Base-by-base conservation (phyloP, 495 filamentous ascomycete species). In the Halenospora varia region DNA sequence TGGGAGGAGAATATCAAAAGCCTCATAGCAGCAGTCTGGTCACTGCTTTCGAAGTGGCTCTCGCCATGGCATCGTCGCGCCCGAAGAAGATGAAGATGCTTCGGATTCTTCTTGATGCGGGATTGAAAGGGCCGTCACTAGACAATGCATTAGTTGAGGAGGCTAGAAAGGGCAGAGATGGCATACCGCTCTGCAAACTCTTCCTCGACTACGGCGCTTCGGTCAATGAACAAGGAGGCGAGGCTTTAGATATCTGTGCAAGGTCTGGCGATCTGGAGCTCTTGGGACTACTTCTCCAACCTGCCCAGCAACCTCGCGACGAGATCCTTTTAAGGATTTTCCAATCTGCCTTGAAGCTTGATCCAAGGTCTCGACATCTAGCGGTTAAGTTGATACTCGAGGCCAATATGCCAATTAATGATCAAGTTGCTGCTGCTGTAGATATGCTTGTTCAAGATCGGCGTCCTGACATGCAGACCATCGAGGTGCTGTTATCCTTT, bases 321-420 rank as follows among this genome's bases (percentile, higher is more conserved):
- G 48, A 53, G 17, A 35, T 41, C 15, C 23, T 62, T 6, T 62
- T 48, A 3, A 53, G 54, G 23, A 53, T 57, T 18, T 62, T 62
- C 45, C 18, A 53, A 42, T 57, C 60, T 44, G 20, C 60, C 26
- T 48, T 48, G 25, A 54, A 54, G 29, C 29, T 62, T n/a, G 59
- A 62, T 20, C 19, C 42, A n/a, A 46, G 19, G 42, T n/a, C 8
- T 17, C 15, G 19, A 17, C n/a, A 17, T 46, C 42, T 9, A 20
- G 42, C 13, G 17, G 17, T 46, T 8, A 17, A n/a, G 8, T 20
- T 46, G 19, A n/a, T 17, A 4, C 15, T 20, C 15, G 42, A 20
- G 8, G 42, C 19, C 15, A 46, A 17, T 20, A 20, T 35, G 29
- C 29, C 29, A 35, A 35, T 35, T 13, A 35, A 35, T 35, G 29